A percentile compares a stretch with the other conserved stretches of the same genome.
Conservation (phyloP, 257 asterid species). For the Capsicum pubescens region DNA sequence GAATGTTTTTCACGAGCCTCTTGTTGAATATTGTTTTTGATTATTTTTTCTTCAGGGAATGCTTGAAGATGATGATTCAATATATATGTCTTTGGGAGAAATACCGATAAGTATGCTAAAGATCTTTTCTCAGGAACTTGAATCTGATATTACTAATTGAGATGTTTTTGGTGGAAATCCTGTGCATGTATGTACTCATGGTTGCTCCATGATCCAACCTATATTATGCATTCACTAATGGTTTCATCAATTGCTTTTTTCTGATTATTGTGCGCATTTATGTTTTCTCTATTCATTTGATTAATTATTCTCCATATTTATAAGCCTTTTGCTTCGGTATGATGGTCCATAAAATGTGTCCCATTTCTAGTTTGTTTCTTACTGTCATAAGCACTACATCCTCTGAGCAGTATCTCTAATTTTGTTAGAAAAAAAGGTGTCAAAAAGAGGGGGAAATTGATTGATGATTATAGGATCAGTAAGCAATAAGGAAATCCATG, state of each 20-base stretch:
- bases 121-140: constrained; percentile 29
- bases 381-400: constrained; percentile 1
- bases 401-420: neutral
- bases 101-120: constrained; percentile 80
- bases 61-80: constrained; percentile 93
- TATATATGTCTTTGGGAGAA: constrained; percentile 92
- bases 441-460: neutral
- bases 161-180: constrained; percentile 19
- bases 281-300: neutral
- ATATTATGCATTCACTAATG: constrained; percentile 10
- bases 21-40: constrained; percentile 16
- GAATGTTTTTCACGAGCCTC: constrained; percentile 17
- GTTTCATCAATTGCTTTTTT: neutral
- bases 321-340: constrained; percentile 4
- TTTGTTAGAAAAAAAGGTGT: neutral
- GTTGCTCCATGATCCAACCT: constrained; percentile 21
- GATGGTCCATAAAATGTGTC: neutral
- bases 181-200: neutral
- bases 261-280: neutral
- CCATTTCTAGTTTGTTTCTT: neutral
- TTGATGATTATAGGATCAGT: neutral
- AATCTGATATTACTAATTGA: neutral
- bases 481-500: neutral
- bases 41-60: constrained; percentile 58
- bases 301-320: neutral